phyloP scores from a whole-genome alignment of 2,329 filamentous ascomycete genomes.

The Penicillium sp. region DNA sequence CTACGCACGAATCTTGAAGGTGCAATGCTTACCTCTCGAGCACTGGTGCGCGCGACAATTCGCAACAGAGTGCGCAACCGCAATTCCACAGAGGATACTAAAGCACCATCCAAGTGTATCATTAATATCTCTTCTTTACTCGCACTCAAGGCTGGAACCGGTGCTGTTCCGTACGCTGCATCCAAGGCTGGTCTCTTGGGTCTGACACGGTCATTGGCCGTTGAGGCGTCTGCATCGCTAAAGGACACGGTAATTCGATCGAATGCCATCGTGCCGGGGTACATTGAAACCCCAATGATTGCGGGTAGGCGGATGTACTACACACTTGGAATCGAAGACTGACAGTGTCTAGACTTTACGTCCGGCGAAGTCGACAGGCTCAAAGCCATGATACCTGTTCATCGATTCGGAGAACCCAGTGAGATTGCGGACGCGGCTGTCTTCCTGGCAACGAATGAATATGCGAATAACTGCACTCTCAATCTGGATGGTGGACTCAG shows the following conservation, averaged over 20 bases:
- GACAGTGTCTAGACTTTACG: constrained; percentile 41
- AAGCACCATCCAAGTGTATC: constrained; percentile 61
- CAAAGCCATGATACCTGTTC: constrained; percentile 55
- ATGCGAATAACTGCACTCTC: constrained; percentile 80
- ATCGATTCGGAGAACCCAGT: constrained; percentile 60
- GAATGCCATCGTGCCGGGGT: constrained; percentile 77
- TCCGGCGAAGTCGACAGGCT: constrained; percentile 26
- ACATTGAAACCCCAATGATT: constrained; percentile 77
- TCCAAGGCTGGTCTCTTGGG: constrained; percentile 76
- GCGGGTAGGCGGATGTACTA: constrained; percentile 46
- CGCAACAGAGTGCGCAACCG: constrained; percentile 28
- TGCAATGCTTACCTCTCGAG: constrained; percentile 38
- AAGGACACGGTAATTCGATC: constrained; percentile 63
- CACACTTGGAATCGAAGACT: not conserved
- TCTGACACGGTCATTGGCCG: constrained; percentile 38
- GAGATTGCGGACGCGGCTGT: constrained; percentile 78
- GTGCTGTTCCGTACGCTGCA: constrained; percentile 69
- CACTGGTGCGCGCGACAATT: constrained; percentile 34
- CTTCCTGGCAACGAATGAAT: constrained; percentile 71
- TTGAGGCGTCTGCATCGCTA: constrained; percentile 44
- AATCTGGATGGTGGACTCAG: constrained; percentile 82
- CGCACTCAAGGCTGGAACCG: constrained; percentile 62
- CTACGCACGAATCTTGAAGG: constrained; percentile 64
- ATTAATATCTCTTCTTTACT: constrained; percentile 78
- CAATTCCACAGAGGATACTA: constrained; percentile 38